phyloP scores from a whole-genome alignment of 495 filamentous ascomycete species.

The Hypoxylon intermedium region DNA sequence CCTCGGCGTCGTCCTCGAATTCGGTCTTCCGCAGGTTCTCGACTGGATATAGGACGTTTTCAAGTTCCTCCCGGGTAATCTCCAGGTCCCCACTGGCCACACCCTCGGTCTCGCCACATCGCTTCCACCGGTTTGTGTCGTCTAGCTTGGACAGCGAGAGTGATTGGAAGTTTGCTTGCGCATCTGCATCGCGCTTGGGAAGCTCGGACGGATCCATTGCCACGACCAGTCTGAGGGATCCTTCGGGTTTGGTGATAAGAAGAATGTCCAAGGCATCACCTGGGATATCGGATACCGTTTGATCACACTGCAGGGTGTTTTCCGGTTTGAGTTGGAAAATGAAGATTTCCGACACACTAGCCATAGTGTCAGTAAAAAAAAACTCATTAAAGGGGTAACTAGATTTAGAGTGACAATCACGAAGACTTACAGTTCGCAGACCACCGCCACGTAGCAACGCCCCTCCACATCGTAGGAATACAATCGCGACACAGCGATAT shows the following conservation, averaged over 20 bases:
- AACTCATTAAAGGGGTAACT: too few relatives aligned
- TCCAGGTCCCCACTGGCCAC: conserved; percentile 32
- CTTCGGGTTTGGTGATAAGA: conserved; percentile 22
- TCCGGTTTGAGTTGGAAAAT: conserved; percentile 58
- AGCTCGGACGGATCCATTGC: conserved; percentile 59
- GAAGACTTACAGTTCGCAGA: conserved; percentile 72
- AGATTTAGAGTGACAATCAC: too few relatives aligned
- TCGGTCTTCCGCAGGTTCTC: conserved; percentile 76
- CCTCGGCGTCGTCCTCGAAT: conserved; percentile 47
- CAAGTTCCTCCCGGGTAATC: conserved; percentile 51
- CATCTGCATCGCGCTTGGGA: background rate
- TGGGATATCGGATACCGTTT: conserved; percentile 56
- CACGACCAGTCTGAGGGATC: conserved; percentile 52
- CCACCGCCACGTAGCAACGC: conserved; percentile 60
- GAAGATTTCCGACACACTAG: conserved; percentile 68
- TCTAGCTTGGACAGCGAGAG: conserved; percentile 33
- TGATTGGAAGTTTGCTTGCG: conserved; percentile 37
- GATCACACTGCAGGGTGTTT: conserved; percentile 53
- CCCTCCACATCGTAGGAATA: conserved; percentile 39
- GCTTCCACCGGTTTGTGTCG: conserved; percentile 21
- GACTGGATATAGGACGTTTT: conserved; percentile 71
- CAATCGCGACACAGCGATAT: conserved; percentile 61
- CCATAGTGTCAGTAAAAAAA: conserved; percentile 31
- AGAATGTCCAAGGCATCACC: conserved; percentile 70
- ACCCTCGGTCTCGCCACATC: conserved; percentile 21